phyloP scores from a whole-genome alignment of 2,329 filamentous ascomycete species.

The Ophiognomonia clavigignenti-juglandacearum region DNA sequence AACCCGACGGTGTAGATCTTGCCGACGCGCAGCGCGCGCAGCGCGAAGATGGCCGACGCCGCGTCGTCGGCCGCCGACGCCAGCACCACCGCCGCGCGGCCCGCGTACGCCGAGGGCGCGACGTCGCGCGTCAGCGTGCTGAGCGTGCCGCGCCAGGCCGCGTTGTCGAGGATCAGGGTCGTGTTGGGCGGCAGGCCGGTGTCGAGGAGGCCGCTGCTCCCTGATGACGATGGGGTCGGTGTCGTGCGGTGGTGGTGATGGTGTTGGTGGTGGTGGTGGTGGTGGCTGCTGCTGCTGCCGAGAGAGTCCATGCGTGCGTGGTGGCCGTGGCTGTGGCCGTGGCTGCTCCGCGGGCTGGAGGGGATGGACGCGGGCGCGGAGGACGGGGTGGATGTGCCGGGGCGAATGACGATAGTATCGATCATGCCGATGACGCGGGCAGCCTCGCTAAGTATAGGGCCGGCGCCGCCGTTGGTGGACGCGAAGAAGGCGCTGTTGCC shows the following conservation, averaged over 20 bases:
- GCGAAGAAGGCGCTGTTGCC: conserved; percentile 49
- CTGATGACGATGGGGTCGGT: too few species aligned
- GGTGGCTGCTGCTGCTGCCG: conserved; percentile 11
- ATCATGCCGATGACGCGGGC: conserved; percentile 74
- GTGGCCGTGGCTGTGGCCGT: too few species aligned
- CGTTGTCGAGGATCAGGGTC: conserved; percentile 71
- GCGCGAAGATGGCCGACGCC: conserved; percentile 71
- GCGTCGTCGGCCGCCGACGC: conserved; percentile 71
- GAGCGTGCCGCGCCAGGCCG: conserved; percentile 79
- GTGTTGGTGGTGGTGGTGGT: too few species aligned
- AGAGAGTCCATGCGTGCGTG: conserved; percentile 14
- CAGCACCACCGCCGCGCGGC: conserved; percentile 69
- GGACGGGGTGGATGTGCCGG: conserved; percentile 34
- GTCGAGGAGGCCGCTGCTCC: too few species aligned
- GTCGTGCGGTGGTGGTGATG: too few species aligned
- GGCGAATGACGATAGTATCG: conserved; percentile 70
- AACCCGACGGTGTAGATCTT: conserved; percentile 85
- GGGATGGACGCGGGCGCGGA: conserved; percentile 43
- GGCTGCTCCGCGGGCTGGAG: conserved; percentile 36
- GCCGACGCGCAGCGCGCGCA: conserved; percentile 69
- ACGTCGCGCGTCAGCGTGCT: conserved; percentile 77
- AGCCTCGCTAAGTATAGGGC: conserved; percentile 65
- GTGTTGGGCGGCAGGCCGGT: conserved; percentile 42
- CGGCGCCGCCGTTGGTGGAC: conserved; percentile 43
- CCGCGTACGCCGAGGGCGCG: conserved; percentile 75